Base-by-base conservation (phyloP, 2,329 filamentous ascomycete species). In the Atkinsonella texensis region DNA sequence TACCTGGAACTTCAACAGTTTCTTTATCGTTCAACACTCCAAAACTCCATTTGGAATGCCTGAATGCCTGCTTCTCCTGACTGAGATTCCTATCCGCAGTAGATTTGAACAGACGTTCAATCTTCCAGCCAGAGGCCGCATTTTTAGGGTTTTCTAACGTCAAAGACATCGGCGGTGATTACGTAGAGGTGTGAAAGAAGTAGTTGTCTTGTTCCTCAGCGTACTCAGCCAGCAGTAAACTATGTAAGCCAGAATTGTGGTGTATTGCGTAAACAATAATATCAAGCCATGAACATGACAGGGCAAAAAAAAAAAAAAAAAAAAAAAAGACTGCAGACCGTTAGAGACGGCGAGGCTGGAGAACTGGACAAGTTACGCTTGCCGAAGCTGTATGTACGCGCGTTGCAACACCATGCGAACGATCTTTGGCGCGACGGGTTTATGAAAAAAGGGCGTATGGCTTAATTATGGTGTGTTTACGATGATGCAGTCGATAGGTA, bases 1-100 rank as follows among this genome's bases (percentile, higher is more conserved):
- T 52, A 55, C 53, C 53, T 43, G 53, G 53, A 15, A 55, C 53
- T 33, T 55, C 51, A 10, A 52, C 41, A 4, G 53, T 53, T 32
- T 52, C 32, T 46, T 41, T 51, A 20, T 53, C 53, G 49, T 55
- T 55, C 9, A 55, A 32, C 12, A 55, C 51, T 31, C 53, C 53
- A 8, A 53, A 51, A 33, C 51, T 53, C 53, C 53, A 53, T 45
- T 51, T 55, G 20, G 53, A 49, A 20, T 50, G 51, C 8, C 42
- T 38, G 15, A 42, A 35, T 4, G 17, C 18, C 33, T 40, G 46
- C 31, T 50, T 48, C 35, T 53, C 51, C 23, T 46, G 32, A 17
- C 35, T 15, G 11, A 3, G 10, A 20, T 49, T n/a, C 23, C 44
- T 23, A 17, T 35, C 23, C 12, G 42, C 31, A 15, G 31, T 43